phyloP scores from a whole-genome alignment of 169 alveolate genomes.

The Babesia divergens region DNA sequence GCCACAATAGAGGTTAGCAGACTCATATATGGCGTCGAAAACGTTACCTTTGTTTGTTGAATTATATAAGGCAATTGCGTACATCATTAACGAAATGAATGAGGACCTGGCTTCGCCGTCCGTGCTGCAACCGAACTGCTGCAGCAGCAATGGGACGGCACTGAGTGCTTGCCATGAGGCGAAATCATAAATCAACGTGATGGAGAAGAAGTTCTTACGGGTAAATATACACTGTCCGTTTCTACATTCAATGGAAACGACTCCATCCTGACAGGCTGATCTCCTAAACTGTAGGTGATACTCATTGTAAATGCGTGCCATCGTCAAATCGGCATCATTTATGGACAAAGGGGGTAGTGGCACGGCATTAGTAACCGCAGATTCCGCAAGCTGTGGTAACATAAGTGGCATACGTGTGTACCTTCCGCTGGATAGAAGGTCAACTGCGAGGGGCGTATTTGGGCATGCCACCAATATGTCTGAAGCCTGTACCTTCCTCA shows the following conservation, averaged over 20 bases:
- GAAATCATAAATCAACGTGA: constrained; percentile 47
- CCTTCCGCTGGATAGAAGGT: constrained; percentile 38
- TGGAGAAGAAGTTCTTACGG: constrained; percentile 15
- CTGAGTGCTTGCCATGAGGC: constrained; percentile 42
- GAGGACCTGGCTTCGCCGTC: constrained; percentile 20
- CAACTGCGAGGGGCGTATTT: constrained; percentile 49
- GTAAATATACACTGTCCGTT: constrained; percentile 31
- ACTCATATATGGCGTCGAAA: constrained; percentile 16
- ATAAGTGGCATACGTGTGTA: constrained; percentile 57
- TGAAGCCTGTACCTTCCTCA: constrained; percentile 14
- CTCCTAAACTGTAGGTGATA: not conserved
- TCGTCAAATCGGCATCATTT: constrained; percentile 39
- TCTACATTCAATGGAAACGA: constrained; percentile 1
- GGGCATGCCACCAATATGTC: constrained; percentile 29
- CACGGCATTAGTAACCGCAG: constrained; percentile 23
- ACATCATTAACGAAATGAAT: constrained; percentile 12
- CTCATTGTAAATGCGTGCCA: constrained; percentile 33
- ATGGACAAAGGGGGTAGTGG: constrained; percentile 26
- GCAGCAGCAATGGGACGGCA: constrained; percentile 26
- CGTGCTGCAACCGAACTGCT: constrained; percentile 15
- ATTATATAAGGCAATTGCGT: constrained; percentile 14
- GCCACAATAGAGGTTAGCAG: constrained; percentile 18
- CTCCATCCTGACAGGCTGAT: not conserved
- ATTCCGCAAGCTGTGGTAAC: constrained; percentile 41
- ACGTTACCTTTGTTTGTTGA: constrained; percentile 1